Base-by-base conservation (phyloP, 2,329 filamentous ascomycete species). In the Trichoderma aggressivum region DNA sequence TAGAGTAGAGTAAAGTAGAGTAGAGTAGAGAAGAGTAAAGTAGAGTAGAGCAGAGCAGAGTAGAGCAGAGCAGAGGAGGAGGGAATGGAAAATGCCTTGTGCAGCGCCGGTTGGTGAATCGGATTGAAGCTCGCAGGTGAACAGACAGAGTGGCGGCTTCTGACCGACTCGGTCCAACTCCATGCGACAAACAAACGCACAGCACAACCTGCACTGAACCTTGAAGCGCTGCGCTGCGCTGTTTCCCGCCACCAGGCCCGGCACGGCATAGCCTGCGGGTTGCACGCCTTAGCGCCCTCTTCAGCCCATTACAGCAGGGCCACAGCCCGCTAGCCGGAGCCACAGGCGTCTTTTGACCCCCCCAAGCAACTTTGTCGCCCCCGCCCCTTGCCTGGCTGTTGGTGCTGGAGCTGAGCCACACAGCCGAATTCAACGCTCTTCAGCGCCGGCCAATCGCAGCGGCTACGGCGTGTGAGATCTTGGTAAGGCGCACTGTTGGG, bases 211-310 rank as follows among this genome's bases (percentile, higher is more conserved):
- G n/a, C n/a, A n/a, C n/a, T n/a, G n/a, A n/a, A n/a, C n/a, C n/a
- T n/a, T n/a, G n/a, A n/a, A n/a, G n/a, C n/a, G n/a, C n/a, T n/a
- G 56, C 28, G 56, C 36, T 59, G 55, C 34, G 56, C 36, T 59
- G 55, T 50, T 55, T 58, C 36, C 66, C 66, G 66, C 66, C 66
- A 70, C 66, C 66, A 70, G 36, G 16, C 53, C 64, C 18, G 26
- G 64, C 14, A 21, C 18, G 58, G 56, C 66, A n/a, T 70, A 50
- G 55, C 36, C 56, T 60, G 26, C 53, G 21, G 47, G 64, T 18
- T 53, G 62, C 62, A 34, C 24, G 39, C 26, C 14, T 24, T 65
- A 34, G 62, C 62, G 62, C 47, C 62, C 39, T 24, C 10, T 55
- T 36, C 62, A 65, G 47, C 62, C 62, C 62, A 28, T 55, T 28